These are phyloP conservation scores for Hirsutella rhossiliensis DNA, from an alignment of 2,329 filamentous ascomycete species.

Conservation along the genomic window DNA sequence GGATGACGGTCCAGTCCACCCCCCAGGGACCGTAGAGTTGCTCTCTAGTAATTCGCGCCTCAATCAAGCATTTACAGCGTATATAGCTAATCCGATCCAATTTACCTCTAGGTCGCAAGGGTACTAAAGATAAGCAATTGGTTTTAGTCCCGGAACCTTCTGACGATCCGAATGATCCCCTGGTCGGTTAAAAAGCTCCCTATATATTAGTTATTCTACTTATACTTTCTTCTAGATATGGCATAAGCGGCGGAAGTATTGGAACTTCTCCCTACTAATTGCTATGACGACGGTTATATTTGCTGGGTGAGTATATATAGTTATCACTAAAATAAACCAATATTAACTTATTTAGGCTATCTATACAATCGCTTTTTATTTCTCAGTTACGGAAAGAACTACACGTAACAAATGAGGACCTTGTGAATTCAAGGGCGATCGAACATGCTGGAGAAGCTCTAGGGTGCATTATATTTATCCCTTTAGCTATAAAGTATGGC, in stretches of 20 bases:
- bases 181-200: too few relatives aligned
- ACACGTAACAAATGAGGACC: conserved; percentile 10
- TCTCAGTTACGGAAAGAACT: conserved; percentile 10
- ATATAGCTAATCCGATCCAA: too few relatives aligned
- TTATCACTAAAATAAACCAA: neutral
- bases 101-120: too few relatives aligned
- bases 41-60: too few relatives aligned
- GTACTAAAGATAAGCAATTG: too few relatives aligned
- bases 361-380: conserved; percentile 12
- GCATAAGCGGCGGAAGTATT: conserved; percentile 3
- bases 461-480: conserved; percentile 22
- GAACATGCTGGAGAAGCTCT: conserved; percentile 18
- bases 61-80: too few relatives aligned
- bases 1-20: too few relatives aligned
- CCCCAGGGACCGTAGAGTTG: too few relatives aligned
- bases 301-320: conserved; percentile 5
- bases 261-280: conserved; percentile 11
- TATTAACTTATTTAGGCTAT: neutral
- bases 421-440: conserved; percentile 14
- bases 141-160: too few relatives aligned
- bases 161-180: too few relatives aligned
- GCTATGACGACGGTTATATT: conserved; percentile 10
- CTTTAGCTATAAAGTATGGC: conserved; percentile 21
- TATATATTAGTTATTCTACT: too few relatives aligned
- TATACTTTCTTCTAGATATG: neutral